Conservation (phyloP, 1,139 yeast species). For the Saccharomyces hybrid region DNA sequence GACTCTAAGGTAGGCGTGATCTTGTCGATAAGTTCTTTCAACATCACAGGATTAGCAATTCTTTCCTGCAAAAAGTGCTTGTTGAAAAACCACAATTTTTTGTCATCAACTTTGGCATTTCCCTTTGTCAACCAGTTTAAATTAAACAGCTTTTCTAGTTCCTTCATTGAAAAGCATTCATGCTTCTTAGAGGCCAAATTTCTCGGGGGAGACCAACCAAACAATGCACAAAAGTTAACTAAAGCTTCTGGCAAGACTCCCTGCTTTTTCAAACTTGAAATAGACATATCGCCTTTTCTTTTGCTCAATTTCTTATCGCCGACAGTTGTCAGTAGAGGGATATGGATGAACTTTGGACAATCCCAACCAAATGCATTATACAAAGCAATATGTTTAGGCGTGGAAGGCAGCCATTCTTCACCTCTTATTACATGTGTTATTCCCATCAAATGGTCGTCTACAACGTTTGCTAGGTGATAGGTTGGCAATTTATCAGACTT, state of each 20-base stretch:
- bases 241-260: conserved; percentile 84
- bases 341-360: conserved; percentile 77
- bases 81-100: conserved; percentile 69
- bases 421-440: conserved; percentile 95
- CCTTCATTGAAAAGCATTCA: conserved; percentile 54
- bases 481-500: conserved; percentile 94
- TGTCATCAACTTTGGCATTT: conserved; percentile 81
- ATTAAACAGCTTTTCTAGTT: conserved; percentile 41
- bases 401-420: conserved; percentile 95
- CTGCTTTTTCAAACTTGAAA: conserved; percentile 46
- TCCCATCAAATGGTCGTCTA: conserved; percentile 88
- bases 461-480: conserved; percentile 90
- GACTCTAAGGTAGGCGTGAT: conserved; percentile 19
- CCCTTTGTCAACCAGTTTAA: conserved; percentile 80
- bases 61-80: conserved; percentile 49
- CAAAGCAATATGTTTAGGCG: conserved; percentile 87
- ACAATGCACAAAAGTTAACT: conserved; percentile 76
- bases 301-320: conserved; percentile 79
- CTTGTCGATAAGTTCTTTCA: conserved; percentile 35
- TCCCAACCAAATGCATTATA: conserved; percentile 84
- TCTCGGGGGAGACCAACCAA: conserved; percentile 90
- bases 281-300: conserved; percentile 75
- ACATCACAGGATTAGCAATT: conserved; percentile 33
- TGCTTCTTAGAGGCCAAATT: conserved; percentile 44
- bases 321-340: conserved; percentile 73